Base-by-base conservation (phyloP, 768 basidiomycete species). In the Cyclocybe aegerita region DNA sequence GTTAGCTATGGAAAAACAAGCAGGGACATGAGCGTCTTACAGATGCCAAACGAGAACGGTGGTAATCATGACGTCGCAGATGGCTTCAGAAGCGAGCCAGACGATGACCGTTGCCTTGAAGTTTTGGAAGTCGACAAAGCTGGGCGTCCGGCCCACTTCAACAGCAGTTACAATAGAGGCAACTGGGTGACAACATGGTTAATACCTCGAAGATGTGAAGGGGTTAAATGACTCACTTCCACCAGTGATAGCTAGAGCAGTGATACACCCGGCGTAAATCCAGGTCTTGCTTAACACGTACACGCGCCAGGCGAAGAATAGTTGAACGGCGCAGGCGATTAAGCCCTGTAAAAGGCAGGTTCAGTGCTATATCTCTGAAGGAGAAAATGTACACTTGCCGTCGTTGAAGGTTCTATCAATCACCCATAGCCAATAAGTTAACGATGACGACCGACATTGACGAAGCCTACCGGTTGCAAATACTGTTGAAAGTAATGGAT, bases 231-330 rank as follows among this genome's bases (percentile, higher is more conserved):
- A 54, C 61, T 39, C 36, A 69, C 68, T 38, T 42, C 55, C 52
- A 32, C 60, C 61, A n/a, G 60, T 35, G 11, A 63, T 34, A 7
- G 60, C 41, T 14, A 54, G 55, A 2, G 58, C 14, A 9, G 54
- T 36, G 4, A 67, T 50, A 8, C 62, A 6, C 8, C 23, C 34
- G 11, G 61, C 53, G 3, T 63, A 37, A 1, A 44, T 34, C 42
- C 49, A 52, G 46, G 53, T 68, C 8, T 43, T 54, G 11, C 65
- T 68, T 7, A 70, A 48, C 5, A 66, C 59, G 16, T 57, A 52
- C 33, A 70, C 53, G 15, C 67, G 60, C 69, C 68, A 70, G 0
- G 75, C 74, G 39, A 77, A 78, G 57, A 80, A 81, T 4, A 73
- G 51, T 45, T 80, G 78, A 5, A 78, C 77, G 9, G 71, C 55